phyloP scores from a whole-genome alignment of 2,329 filamentous ascomycete genomes.

The Lecanicillium sp. region DNA sequence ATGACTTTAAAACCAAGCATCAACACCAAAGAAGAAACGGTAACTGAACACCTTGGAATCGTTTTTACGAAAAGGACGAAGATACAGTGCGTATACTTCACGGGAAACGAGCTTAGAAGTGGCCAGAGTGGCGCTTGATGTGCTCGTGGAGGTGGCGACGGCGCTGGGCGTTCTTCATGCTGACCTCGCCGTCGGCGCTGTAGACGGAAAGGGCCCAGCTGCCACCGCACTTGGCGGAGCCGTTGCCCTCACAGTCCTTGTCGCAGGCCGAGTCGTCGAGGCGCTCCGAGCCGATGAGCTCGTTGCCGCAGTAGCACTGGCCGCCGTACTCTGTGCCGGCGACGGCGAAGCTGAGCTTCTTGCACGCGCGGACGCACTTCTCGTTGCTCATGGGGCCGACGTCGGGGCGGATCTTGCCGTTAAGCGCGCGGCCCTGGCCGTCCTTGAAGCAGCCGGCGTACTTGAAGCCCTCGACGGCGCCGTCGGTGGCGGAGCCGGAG shows the following conservation, averaged over 20 bases:
- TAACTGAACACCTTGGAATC: too few relatives aligned
- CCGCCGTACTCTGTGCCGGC: slow-evolving; percentile 46
- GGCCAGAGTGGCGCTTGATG: slow-evolving; percentile 27
- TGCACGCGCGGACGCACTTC: slow-evolving; percentile 45
- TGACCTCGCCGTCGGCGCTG: slow-evolving; percentile 29
- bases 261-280: slow-evolving; percentile 41
- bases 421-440: slow-evolving; percentile 30
- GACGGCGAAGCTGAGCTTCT: slow-evolving; percentile 32
- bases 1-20: too few relatives aligned
- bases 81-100: neutral
- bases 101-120: too few relatives aligned
- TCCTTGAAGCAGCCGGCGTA: slow-evolving; percentile 41
- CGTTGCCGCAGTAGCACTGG: slow-evolving; percentile 49
- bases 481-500: slow-evolving; percentile 11
- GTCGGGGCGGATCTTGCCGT: slow-evolving; percentile 33
- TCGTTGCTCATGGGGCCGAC: slow-evolving; percentile 38
- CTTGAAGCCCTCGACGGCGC: slow-evolving; percentile 28
- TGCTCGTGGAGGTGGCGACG: slow-evolving; percentile 35
- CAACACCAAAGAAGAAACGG: too few relatives aligned
- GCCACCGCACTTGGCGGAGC: slow-evolving; percentile 45
- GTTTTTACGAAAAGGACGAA: neutral
- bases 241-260: slow-evolving; percentile 44
- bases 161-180: slow-evolving; percentile 22
- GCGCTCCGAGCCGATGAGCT: slow-evolving; percentile 28
- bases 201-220: slow-evolving; percentile 40